Evolutionary conservation across 2,329 filamentous ascomycete genomes (phyloP), one percentile per base, ranked within the genome.

Genomic region (Talaromyces sp.): DNA sequence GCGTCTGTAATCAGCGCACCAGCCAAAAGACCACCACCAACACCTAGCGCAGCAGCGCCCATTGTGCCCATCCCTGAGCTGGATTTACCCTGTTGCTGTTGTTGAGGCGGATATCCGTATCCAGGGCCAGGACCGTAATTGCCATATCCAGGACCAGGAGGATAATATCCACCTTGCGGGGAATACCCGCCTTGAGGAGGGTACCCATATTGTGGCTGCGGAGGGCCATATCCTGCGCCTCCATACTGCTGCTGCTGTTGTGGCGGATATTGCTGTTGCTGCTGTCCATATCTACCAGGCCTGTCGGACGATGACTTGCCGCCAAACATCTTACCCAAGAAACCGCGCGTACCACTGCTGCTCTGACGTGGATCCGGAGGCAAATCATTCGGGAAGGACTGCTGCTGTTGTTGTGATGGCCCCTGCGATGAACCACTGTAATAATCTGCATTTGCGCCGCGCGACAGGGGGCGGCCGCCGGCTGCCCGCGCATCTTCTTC

Each of bases 1-100:
- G 87, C 87, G 69, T 88, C 80, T 2, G 82, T 87, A 32, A 96
- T 74, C 68, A 96, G 63, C 63, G 85, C 83, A 59, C 92, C 92
- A 66, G 91, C 92, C 1, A 96, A 68, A 70, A 96, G 70, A 73
- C 92, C 92, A 64, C 88, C 92, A 66, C 91, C 92, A 3, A 90
- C 74, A 77, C 92, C 92, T 50, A 96, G 78, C 24, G 90, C 90
- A 9, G 88, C 85, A 56, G 87, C 91, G 54, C 90, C 91, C 11
- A 82, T 85, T 62, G 84, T 81, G n/a, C 90, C 90, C 76, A 93
- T 79, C 4, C 80, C 77, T 19, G 29, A 26, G n/a, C 58, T 65
- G 57, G 75, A 76, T 67, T 79, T 80, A 62, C 77, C 80, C 11
- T 51, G 52, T 7, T 58, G 63, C 76, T 76, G 65, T 1, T 54